Evolutionary conservation across 768 basidiomycete genomes (phyloP), one percentile per base, ranked within the genome.

Genomic region (Cyathus striatus): DNA sequence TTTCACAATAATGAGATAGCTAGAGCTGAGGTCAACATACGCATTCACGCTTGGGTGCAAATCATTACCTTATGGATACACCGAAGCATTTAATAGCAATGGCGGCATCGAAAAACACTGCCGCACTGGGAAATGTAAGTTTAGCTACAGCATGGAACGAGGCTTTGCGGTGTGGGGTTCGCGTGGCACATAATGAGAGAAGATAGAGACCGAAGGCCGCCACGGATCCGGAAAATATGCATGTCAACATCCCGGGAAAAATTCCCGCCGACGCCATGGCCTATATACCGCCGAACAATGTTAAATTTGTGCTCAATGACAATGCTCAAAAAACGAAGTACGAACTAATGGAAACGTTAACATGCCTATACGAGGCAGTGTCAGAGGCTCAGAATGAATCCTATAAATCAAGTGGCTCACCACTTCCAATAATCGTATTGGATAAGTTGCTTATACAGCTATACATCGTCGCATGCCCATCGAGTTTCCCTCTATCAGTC

Each of bases 51-150:
- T 9, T 10, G 25, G 39, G 18, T 30, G n/a, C n/a, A n/a, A n/a
- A n/a, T n/a, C n/a, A n/a, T 36, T 64, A 91, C 78, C 90, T 92
- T 53, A 94, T 83, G 24, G 90, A 91, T 3, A 98, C 95, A 16
- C 95, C 95, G 58, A 96, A 96, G 61, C 95, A 98, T 60, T 98
- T 98, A 59, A 83, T 85, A 7, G 92, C 92, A 52, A 98, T 92
- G 10, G 94, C 95, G 3, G 82, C 83, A 60, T 97, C 95, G 54
- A 98, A 95, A 60, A 90, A 88, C 27, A 90, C 69, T 1, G 86
- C 87, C 0, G 86, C 89, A 34, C 74, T 79, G 2, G 95, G 95
- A 60, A 92, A 96, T 0, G 95, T 95, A 49, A 98, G 66, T 58
- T 86, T 76, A 1, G 88, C 76, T 16, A 94, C 68, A 12, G 85